Conservation (phyloP, 768 basidiomycete genomes). For the Termitomyces sp. region DNA sequence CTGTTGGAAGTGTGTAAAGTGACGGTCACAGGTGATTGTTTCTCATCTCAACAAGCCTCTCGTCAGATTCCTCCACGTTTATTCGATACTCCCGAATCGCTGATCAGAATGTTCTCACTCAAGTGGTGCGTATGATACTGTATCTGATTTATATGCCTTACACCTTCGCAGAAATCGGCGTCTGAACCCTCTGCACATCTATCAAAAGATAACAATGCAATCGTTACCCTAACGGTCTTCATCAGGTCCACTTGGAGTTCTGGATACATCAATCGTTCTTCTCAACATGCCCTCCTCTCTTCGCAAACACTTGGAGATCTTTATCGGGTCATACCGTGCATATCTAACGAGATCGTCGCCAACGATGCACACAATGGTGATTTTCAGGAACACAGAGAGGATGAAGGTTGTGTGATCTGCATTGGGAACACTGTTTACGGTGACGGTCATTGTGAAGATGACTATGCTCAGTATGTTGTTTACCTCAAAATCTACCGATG, state of each 20-base stretch:
- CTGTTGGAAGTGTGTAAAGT: conserved; percentile 53
- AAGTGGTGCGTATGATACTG: conserved; percentile 26
- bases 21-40: too few relatives aligned
- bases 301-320: conserved; percentile 69
- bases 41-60: conserved; percentile 19
- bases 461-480: conserved; percentile 48
- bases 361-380: conserved; percentile 26
- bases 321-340: conserved; percentile 53
- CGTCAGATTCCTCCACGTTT: conserved; percentile 51
- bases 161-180: conserved; percentile 19
- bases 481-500: conserved; percentile 26
- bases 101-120: conserved; percentile 55
- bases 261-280: conserved; percentile 52
- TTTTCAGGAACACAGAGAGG: conserved; percentile 1
- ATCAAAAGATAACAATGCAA: conserved; percentile 28
- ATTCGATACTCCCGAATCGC: conserved; percentile 59
- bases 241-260: conserved; percentile 57
- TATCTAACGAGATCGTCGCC: conserved; percentile 45
- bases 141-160: not conserved
- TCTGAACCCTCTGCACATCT: conserved; percentile 16
- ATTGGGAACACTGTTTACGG: conserved; percentile 60
- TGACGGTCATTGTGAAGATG: conserved; percentile 37
- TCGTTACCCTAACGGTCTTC: conserved; percentile 58
- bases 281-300: conserved; percentile 66
- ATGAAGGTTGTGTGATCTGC: conserved; percentile 45